phyloP scores from a whole-genome alignment of 139 green algal species.

The Haematococcus lacustris region DNA sequence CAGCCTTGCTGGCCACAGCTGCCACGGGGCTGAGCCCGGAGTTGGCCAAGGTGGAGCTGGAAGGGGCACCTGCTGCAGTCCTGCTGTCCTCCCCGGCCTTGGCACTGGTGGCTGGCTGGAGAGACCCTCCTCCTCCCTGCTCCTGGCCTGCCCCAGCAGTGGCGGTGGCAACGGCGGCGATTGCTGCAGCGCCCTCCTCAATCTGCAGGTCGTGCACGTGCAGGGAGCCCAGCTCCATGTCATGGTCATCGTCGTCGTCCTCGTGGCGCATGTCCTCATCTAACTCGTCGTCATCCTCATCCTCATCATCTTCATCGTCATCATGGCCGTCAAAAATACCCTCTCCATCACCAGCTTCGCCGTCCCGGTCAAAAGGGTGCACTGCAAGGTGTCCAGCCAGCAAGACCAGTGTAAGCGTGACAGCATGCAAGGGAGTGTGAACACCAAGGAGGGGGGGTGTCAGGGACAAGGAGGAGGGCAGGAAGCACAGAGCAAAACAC shows the following conservation, averaged over 20 bases:
- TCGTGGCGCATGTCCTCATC: conserved; percentile 25
- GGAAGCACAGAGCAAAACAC: too few relatives aligned
- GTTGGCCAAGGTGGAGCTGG: too few relatives aligned
- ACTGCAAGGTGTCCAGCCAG: not conserved
- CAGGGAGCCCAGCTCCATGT: conserved; percentile 31
- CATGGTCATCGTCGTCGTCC: conserved; percentile 17
- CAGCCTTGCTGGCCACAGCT: too few relatives aligned
- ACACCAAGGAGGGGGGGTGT: too few relatives aligned
- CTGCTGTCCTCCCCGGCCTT: not conserved
- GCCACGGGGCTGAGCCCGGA: not conserved
- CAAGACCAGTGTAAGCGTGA: conserved; percentile 2
- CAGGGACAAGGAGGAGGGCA: too few relatives aligned
- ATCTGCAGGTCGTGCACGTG: conserved; percentile 78
- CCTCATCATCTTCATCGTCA: conserved; percentile 33
- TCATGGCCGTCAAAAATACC: conserved; percentile 11
- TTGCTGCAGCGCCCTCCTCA: conserved; percentile 13
- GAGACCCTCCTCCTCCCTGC: too few relatives aligned
- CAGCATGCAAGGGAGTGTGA: too few relatives aligned
- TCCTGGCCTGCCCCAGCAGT: too few relatives aligned
- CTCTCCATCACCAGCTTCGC: conserved; percentile 36
- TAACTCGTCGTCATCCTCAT: conserved; percentile 43
- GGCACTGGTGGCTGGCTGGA: too few relatives aligned
- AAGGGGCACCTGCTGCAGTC: not conserved
- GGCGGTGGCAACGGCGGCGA: not conserved
- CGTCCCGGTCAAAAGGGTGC: conserved; percentile 11